These are phyloP conservation scores for Triglochin maritima DNA, from an alignment of 106 monocot species.

Conservation along the genomic window DNA sequence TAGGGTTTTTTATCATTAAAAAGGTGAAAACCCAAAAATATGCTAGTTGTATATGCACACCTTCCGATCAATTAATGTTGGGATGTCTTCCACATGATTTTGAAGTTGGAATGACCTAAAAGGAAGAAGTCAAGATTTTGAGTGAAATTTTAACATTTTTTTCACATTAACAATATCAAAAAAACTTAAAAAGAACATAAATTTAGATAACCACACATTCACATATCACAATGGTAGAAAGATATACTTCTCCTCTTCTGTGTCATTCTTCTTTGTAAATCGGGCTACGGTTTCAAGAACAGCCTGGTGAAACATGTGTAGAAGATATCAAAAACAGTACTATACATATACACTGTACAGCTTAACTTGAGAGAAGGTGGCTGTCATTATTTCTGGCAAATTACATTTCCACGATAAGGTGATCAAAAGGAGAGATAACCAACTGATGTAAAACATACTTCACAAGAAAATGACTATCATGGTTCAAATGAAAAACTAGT, in stretches of 20 bases:
- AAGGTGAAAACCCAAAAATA: background rate
- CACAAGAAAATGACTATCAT: too few species aligned
- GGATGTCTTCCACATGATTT: slow-evolving; percentile 70
- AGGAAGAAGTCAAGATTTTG: background rate
- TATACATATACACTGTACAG: background rate
- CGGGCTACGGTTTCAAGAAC: slow-evolving; percentile 95
- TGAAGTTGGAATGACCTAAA: slow-evolving; percentile 85
- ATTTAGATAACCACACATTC: background rate
- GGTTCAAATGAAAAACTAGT: too few species aligned
- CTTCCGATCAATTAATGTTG: slow-evolving; percentile 91
- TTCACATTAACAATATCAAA: background rate
- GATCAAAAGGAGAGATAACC: too few species aligned
- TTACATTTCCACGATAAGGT: too few species aligned
- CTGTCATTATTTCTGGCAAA: too few species aligned
- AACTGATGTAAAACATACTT: too few species aligned
- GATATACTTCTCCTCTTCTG: slow-evolving; percentile 86
- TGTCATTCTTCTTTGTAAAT: slow-evolving; percentile 97
- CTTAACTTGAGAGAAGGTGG: background rate
- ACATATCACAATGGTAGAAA: background rate
- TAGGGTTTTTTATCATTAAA: too few species aligned
- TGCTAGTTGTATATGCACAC: slow-evolving; percentile 20
- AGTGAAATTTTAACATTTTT: background rate
- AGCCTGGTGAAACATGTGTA: slow-evolving; percentile 33
- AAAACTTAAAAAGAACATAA: background rate
- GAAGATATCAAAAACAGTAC: background rate